These are phyloP conservation scores for Globisporangium parvum DNA, from an alignment of 352 stramenopile genomes.

Conservation along the genomic window DNA sequence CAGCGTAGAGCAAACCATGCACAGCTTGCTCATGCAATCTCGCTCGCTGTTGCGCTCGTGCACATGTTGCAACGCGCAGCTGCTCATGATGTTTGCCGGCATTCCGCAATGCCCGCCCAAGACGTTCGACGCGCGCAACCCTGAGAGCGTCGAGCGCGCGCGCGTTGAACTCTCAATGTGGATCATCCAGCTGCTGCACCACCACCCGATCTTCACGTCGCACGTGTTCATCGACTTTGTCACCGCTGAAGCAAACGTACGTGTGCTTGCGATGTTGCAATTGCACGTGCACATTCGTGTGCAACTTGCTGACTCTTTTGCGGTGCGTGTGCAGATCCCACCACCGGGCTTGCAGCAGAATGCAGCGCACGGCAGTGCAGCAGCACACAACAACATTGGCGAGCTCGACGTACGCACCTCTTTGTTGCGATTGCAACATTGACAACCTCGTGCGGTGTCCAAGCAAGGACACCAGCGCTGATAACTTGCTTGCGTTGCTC, in stretches of 20 bases:
- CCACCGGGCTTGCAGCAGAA: slow-evolving; percentile 44
- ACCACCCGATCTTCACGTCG: slow-evolving; percentile 76
- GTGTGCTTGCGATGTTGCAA: not conserved
- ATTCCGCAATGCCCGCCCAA: slow-evolving; percentile 51
- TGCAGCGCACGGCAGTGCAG: slow-evolving; percentile 9
- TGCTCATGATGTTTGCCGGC: slow-evolving; percentile 66
- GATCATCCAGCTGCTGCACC: slow-evolving; percentile 75
- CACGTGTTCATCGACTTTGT: slow-evolving; percentile 83
- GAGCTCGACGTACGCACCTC: slow-evolving; percentile 56
- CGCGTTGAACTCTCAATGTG: slow-evolving; percentile 73
- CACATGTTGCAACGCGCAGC: slow-evolving; percentile 19
- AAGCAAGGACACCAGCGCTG: not conserved
- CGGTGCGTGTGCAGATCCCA: slow-evolving; percentile 18
- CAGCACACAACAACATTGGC: slow-evolving; percentile 49
- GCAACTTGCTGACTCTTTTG: not conserved
- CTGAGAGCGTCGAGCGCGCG: slow-evolving; percentile 65
- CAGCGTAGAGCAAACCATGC: not conserved
- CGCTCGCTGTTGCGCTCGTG: not conserved
- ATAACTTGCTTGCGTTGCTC: not conserved
- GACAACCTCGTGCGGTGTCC: too few species aligned
- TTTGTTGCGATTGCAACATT: not conserved
- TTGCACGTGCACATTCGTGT: not conserved
- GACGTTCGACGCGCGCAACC: slow-evolving; percentile 54
- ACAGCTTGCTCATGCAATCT: not conserved
- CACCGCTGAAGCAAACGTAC: slow-evolving; percentile 68